Evolutionary conservation across 2,329 filamentous ascomycete species (phyloP), one percentile per base, ranked within the genome.

Genomic region (Cytospora chrysosperma): DNA sequence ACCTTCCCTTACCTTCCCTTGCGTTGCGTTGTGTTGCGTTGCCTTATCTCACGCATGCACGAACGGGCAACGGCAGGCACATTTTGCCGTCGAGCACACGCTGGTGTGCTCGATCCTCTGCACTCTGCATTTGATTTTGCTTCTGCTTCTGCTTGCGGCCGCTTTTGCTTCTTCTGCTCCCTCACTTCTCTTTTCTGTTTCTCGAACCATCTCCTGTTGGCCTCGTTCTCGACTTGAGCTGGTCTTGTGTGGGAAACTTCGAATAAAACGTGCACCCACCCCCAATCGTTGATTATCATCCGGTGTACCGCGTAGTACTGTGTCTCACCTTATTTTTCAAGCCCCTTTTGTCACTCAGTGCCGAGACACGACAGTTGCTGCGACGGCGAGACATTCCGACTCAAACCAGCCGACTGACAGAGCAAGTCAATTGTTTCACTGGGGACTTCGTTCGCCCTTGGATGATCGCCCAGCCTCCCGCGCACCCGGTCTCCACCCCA

Each of bases 311-410:
- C 30, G 6, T 34, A 34, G 32, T 47, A 47, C 43, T 24, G 43
- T 24, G 43, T 47, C 43, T 47, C 43, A 47, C 43, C 51, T 61
- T 28, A 27, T 51, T 55, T 37, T 55, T 28, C 27, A 15, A 40
- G n/a, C 58, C 51, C 43, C 51, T 19, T 55, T 7, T n/a, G n/a
- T n/a, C n/a, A n/a, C n/a, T 55, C 17, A 49, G 51, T 55, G 37
- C 59, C 59, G 51, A 55, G 54, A 55, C 59, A 61, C 21, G 15
- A 24, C 24, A 43, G 21, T 10, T 40, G 43, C 28, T 43, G 34
- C 51, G 24, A 37, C 17, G 40, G 40, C 40, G n/a, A 21, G n/a
- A 24, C n/a, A 47, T 47, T n/a, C 21, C n/a, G 43, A 47, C 43
- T 47, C n/a, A n/a, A n/a, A 13, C 43, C 43, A 24, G 21, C 43